These are phyloP conservation scores for Diplocarpon mali DNA, from an alignment of 2,329 filamentous ascomycete species.

Conservation along the genomic window DNA sequence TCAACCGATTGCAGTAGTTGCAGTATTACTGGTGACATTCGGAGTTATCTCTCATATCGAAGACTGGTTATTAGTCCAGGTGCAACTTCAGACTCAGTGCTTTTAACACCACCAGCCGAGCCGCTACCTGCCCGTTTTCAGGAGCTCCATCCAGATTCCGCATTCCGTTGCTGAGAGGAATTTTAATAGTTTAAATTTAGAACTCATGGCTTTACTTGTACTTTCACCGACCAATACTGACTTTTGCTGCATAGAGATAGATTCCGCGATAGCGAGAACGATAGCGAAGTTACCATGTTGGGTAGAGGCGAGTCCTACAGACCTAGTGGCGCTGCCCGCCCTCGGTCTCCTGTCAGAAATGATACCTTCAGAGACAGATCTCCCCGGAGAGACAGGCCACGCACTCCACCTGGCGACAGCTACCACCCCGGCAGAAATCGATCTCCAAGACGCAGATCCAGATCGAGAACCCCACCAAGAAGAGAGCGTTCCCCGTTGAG, in stretches of 20 bases:
- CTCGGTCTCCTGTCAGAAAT: constrained; percentile 21
- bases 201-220: not conserved
- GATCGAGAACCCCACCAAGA: constrained; percentile 20
- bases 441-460: constrained; percentile 24
- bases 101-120: no score
- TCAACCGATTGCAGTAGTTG: no score
- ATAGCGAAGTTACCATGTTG: constrained; percentile 27
- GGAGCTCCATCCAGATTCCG: no score
- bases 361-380: constrained; percentile 15
- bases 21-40: no score
- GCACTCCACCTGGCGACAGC: constrained; percentile 21
- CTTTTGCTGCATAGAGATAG: constrained; percentile 11
- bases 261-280: constrained; percentile 7
- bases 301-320: constrained; percentile 27
- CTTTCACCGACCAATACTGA: not conserved
- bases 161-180: no score
- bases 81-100: no score
- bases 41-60: no score
- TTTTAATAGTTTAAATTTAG: not conserved
- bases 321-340: constrained; percentile 18
- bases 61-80: no score
- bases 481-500: constrained; percentile 24
- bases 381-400: constrained; percentile 18
- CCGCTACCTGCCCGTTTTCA: no score
- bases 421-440: constrained; percentile 24